phyloP scores from a whole-genome alignment of 345 rosid genomes.

The Physaria fendleri region DNA sequence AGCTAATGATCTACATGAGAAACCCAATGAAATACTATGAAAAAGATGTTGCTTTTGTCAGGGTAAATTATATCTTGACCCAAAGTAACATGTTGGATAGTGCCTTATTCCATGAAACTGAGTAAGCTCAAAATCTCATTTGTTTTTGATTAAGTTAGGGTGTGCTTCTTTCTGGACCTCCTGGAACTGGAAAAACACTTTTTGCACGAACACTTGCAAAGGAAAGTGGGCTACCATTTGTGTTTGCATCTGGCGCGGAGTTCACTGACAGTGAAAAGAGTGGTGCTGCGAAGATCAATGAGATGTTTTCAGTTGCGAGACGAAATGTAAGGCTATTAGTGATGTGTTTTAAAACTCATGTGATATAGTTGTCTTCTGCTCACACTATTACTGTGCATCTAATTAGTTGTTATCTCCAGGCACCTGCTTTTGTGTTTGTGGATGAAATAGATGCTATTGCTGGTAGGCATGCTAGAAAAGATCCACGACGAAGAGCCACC shows the following conservation, averaged over 20 bases:
- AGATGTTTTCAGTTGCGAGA: conserved; percentile 87
- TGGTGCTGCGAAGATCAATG: conserved; percentile 85
- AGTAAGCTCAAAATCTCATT: not conserved
- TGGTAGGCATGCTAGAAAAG: conserved; percentile 88
- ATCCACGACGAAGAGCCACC: conserved; percentile 78
- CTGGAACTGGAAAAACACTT: conserved; percentile 98
- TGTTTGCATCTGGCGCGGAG: conserved; percentile 97
- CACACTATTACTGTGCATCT: not conserved
- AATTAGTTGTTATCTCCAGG: conserved; percentile 40
- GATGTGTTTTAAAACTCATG: conserved; percentile 2
- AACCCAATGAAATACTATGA: conserved; percentile 94
- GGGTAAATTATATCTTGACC: conserved; percentile 47
- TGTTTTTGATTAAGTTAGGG: conserved; percentile 46
- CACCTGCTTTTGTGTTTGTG: conserved; percentile 92
- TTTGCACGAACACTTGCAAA: conserved; percentile 94
- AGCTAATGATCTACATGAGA: conserved; percentile 88
- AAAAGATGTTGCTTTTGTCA: conserved; percentile 73
- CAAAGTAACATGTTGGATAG: conserved; percentile 1
- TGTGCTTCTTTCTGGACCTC: conserved; percentile 95
- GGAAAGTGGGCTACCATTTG: conserved; percentile 92
- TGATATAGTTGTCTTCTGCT: conserved; percentile 8
- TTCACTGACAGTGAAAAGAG: conserved; percentile 89
- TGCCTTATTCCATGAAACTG: not conserved
- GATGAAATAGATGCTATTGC: conserved; percentile 99
- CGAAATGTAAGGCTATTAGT: conserved; percentile 60